phyloP scores from a whole-genome alignment of 768 basidiomycete species.

The Sistotremastrum suecicum region DNA sequence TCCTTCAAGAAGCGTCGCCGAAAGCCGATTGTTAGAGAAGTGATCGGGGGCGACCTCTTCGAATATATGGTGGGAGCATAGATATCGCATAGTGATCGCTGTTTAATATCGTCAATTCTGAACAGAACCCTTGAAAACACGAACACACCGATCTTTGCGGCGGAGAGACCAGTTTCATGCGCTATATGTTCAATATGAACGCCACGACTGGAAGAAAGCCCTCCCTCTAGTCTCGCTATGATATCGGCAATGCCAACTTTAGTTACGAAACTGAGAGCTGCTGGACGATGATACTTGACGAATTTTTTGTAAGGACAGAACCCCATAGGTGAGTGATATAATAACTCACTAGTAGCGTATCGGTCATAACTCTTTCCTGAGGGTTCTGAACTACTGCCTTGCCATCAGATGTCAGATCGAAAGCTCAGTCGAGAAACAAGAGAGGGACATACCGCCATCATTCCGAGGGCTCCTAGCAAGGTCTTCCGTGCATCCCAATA shows the following conservation, averaged over 20 bases:
- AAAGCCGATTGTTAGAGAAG: constrained; percentile 2
- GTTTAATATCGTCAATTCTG: background rate
- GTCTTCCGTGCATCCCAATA: constrained; percentile 4
- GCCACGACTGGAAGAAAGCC: background rate
- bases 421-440: background rate
- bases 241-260: constrained; percentile 1
- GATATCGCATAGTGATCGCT: background rate
- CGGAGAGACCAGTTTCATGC: background rate
- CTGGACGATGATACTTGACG: constrained; percentile 4
- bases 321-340: too few relatives aligned
- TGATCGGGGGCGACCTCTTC: constrained; percentile 1
- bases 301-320: background rate
- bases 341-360: background rate
- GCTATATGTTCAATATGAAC: constrained; percentile 2
- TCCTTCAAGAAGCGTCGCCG: background rate
- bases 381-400: constrained; percentile 5
- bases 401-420: background rate
- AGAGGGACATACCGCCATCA: constrained; percentile 1
- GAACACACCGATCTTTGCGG: constrained; percentile 1
- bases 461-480: constrained; percentile 2
- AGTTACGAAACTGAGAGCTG: constrained; percentile 3
- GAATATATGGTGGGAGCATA: constrained; percentile 4
- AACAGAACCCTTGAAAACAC: background rate
- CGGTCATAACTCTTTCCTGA: constrained; percentile 2
- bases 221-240: constrained; percentile 1